phyloP scores from a whole-genome alignment of 75 land plant genomes.

The Sequoiadendron giganteum region DNA sequence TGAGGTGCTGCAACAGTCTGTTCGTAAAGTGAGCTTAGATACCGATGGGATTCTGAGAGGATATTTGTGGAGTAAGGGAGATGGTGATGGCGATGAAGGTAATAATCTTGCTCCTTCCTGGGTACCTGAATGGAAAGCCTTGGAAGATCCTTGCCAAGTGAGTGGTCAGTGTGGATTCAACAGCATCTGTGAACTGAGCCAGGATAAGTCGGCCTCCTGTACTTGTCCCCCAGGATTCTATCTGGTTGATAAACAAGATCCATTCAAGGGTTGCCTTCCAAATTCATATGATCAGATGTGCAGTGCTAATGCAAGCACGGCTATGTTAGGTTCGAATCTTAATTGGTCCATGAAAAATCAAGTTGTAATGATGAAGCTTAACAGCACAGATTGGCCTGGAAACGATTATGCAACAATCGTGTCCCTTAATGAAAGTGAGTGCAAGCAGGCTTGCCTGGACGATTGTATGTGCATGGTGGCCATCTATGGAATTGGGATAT shows the following conservation, averaged over 20 bases:
- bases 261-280: background rate
- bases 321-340: no score
- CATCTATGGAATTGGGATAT: no score
- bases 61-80: constrained; percentile 24
- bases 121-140: constrained; percentile 50
- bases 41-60: constrained; percentile 27
- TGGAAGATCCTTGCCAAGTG: constrained; percentile 50
- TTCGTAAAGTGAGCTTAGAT: constrained; percentile 43
- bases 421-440: background rate
- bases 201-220: background rate
- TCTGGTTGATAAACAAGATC: background rate
- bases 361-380: background rate
- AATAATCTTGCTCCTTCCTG: constrained; percentile 15
- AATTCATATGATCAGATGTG: background rate
- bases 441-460: background rate
- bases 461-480: background rate
- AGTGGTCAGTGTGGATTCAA: constrained; percentile 42
- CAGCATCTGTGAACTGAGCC: constrained; percentile 17
- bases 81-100: background rate
- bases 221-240: background rate
- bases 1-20: constrained; percentile 16
- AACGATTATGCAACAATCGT: background rate
- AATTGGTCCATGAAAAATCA: no score
- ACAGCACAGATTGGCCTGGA: background rate
- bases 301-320: background rate